Percentiles rank a stretch among this genome's conserved stretches.
phyloP scores from a whole-genome alignment of 805 yeast genomes.

The Wickerhamiella cacticola region DNA sequence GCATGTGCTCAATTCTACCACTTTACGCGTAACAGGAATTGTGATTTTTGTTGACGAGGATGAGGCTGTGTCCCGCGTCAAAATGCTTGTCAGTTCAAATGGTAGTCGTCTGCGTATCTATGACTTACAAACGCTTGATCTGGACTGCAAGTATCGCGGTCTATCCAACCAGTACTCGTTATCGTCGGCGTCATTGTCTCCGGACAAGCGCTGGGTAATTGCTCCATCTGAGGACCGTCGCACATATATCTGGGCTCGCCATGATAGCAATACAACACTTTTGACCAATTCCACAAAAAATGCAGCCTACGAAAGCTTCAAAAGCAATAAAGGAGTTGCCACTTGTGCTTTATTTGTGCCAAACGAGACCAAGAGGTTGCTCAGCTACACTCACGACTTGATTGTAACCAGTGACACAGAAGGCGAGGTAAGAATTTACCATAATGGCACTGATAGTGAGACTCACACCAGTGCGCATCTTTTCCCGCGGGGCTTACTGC shows the following conservation, averaged over 20 bases:
- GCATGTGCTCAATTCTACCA: conserved; percentile 27
- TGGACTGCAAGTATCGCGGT: conserved; percentile 65
- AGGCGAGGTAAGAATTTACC: conserved; percentile 11
- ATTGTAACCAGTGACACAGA: conserved; percentile 9
- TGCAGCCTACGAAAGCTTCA: conserved; percentile 8
- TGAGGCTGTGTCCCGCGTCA: conserved; percentile 19
- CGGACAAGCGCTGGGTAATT: conserved; percentile 45
- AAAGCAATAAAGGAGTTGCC: conserved; percentile 1
- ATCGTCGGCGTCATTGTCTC: conserved; percentile 52
- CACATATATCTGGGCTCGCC: conserved; percentile 66
- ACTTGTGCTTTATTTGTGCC: conserved; percentile 14
- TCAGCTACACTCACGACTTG: conserved; percentile 1
- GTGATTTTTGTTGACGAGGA: conserved; percentile 32
- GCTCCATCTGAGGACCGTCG: conserved; percentile 83
- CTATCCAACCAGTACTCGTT: conserved; percentile 58
- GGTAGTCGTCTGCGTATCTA: conserved; percentile 68
- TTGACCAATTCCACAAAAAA: neutral
- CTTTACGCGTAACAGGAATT: conserved; percentile 67
- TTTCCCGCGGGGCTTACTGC: neutral
- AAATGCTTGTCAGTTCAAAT: conserved; percentile 57
- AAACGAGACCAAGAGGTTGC: conserved; percentile 1
- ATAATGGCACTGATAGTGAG: neutral
- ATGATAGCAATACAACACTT: neutral
- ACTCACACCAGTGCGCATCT: neutral
- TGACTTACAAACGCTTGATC: conserved; percentile 39